A percentile compares a stretch with the other conserved stretches of the same genome.
phyloP scores from a whole-genome alignment of 441 rosid species.

The Euphorbia celastroides region DNA sequence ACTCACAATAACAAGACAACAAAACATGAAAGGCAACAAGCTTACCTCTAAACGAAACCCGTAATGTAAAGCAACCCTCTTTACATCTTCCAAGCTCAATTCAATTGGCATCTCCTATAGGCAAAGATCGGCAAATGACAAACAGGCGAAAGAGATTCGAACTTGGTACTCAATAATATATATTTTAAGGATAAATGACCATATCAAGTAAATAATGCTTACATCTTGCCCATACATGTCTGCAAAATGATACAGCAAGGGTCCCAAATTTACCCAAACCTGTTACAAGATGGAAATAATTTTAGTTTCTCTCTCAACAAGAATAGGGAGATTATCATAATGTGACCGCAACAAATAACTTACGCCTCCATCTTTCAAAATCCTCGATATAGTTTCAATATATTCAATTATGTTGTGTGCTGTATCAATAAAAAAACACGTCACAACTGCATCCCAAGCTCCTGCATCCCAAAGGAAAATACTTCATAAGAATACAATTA shows the following conservation, averaged over 20 bases:
- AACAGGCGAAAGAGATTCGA: neutral
- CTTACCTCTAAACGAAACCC: conserved; percentile 45
- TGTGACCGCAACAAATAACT: conserved; percentile 25
- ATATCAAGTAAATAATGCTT: conserved; percentile 34
- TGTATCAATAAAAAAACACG: conserved; percentile 95
- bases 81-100: conserved; percentile 91
- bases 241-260: conserved; percentile 91
- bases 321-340: conserved; percentile 5
- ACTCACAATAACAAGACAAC: neutral
- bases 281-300: conserved; percentile 26
- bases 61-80: conserved; percentile 63
- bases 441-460: conserved; percentile 91
- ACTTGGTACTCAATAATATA: neutral
- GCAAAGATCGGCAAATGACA: conserved; percentile 4
- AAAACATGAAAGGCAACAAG: neutral
- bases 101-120: conserved; percentile 93
- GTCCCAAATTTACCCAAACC: conserved; percentile 98
- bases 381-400: conserved; percentile 86
- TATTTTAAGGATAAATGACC: neutral
- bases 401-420: conserved; percentile 92
- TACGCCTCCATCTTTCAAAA: conserved; percentile 94
- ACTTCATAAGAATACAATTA: conserved; percentile 11
- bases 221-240: conserved; percentile 82
- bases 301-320: conserved; percentile 15
- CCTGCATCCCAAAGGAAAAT: conserved; percentile 49